Conservation (phyloP, 2,329 filamentous ascomycete genomes). For the Colletotrichum sp. region DNA sequence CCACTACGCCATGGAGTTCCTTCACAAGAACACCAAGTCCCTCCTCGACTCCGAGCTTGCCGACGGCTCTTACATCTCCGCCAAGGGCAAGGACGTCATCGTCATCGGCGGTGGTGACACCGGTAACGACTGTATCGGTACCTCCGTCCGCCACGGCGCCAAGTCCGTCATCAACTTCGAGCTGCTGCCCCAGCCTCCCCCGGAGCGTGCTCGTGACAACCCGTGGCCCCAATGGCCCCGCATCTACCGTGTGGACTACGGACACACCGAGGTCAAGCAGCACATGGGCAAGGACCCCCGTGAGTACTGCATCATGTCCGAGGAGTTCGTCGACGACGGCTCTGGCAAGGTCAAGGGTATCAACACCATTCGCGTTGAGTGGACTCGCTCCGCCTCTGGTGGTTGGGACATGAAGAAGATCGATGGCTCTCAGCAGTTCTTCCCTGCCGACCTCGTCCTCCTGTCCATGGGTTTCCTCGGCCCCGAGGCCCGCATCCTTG, state of each 20-base stretch:
- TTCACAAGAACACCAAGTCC: conserved; percentile 98
- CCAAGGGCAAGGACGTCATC: conserved; percentile 93
- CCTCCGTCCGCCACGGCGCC: conserved; percentile 91
- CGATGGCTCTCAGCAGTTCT: conserved; percentile 92
- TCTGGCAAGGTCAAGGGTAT: conserved; percentile 90
- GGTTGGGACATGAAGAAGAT: conserved; percentile 99
- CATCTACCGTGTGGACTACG: conserved; percentile 98
- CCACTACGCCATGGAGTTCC: conserved; percentile 96
- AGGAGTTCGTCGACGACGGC: conserved; percentile 92
- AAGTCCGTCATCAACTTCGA: conserved; percentile 98
- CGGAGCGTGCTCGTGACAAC: conserved; percentile 90
- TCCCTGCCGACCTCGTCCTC: conserved; percentile 92
- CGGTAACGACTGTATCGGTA: conserved; percentile 97
- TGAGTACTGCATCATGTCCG: conserved; percentile 98
- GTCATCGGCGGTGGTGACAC: conserved; percentile 98
- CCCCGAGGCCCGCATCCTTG: conserved; percentile 86
- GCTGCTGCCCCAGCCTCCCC: conserved; percentile 88
- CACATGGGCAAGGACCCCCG: conserved; percentile 96
- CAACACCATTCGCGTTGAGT: conserved; percentile 94
- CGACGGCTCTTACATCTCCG: conserved; percentile 88
- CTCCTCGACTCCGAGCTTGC: conserved; percentile 88
- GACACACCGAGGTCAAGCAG: conserved; percentile 92
- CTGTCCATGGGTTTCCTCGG: conserved; percentile 98
- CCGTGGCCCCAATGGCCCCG: conserved; percentile 99
- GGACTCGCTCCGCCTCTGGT: conserved; percentile 87